These are phyloP conservation scores for Sporobolomyces pararoseus DNA, from an alignment of 768 basidiomycete species.

Conservation along the genomic window DNA sequence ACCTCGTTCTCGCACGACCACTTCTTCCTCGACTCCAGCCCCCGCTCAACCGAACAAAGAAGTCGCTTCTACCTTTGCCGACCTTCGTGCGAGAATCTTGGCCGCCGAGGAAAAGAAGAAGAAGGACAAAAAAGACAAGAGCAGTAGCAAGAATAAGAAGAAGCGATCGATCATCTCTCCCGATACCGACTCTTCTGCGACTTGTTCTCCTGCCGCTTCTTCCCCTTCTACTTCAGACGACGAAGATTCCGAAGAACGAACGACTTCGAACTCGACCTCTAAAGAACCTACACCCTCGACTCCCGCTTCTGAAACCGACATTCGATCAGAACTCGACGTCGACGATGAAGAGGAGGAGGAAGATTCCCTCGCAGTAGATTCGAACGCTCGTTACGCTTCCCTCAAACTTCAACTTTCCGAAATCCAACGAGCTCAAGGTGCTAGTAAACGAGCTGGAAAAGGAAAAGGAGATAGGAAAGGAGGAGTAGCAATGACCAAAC, in stretches of 20 bases:
- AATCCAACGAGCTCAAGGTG: slow-evolving; percentile 51
- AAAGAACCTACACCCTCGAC: slow-evolving; percentile 16
- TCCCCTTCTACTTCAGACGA: slow-evolving; percentile 3
- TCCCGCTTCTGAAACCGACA: slow-evolving; percentile 20
- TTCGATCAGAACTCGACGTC: too few relatives aligned
- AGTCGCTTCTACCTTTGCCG: slow-evolving; percentile 18
- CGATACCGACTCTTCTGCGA: slow-evolving; percentile 3
- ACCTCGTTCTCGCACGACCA: slow-evolving; percentile 11
- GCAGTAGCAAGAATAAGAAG: neutral
- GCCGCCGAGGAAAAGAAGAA: slow-evolving; percentile 31
- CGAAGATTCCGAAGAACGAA: slow-evolving; percentile 10
- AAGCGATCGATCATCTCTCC: slow-evolving; percentile 8
- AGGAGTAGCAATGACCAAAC: slow-evolving; percentile 1
- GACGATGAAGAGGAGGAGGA: slow-evolving; percentile 6
- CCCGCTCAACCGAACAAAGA: slow-evolving; percentile 8
- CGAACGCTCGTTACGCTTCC: slow-evolving; percentile 61
- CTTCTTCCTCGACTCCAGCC: neutral
- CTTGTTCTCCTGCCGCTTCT: slow-evolving; percentile 5
- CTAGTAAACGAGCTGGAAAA: slow-evolving; percentile 31
- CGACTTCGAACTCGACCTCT: slow-evolving; percentile 2
- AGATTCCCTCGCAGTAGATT: slow-evolving; percentile 50
- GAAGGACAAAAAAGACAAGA: slow-evolving; percentile 3
- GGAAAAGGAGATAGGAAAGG: slow-evolving; percentile 30
- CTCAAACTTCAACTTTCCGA: slow-evolving; percentile 60
- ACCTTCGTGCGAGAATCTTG: slow-evolving; percentile 34